Base-by-base conservation (phyloP, 2,329 filamentous ascomycete genomes). In the Hortaea sp. region DNA sequence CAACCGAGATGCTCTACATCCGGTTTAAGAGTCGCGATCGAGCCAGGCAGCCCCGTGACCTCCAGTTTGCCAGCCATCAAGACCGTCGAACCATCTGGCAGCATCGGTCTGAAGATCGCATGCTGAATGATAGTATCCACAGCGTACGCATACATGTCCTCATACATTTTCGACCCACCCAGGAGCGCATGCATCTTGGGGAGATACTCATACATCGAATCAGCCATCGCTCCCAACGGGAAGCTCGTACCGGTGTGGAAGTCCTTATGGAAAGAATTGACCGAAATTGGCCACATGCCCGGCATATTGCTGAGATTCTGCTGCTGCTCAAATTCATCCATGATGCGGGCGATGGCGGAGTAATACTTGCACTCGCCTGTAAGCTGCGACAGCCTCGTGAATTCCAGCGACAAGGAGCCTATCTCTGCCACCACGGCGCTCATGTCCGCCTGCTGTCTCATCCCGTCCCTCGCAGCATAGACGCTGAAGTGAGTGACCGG, bases 1-100 rank as follows among this genome's bases (percentile, higher is more conserved):
- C 78, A 82, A 27, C 67, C 69, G 11, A 81, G 66, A 59, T 82
- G 78, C 45, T 77, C 71, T 28, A 72, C 69, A 52, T 79, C 70
- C 10, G 77, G 70, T 6, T 69, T 63, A 6, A 76, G 62, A 5
- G 44, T 43, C 5, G 43, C 37, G 7, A 28, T 40, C 20, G 20
- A 20, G 20, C 20, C 20, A 20, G 20, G 20, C 20, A 20, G 20
- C 20, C 20, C 20, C 20, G 20, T 20, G 20, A 20, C 20, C 20
- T 13, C 40, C 1, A 63, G 63, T 12, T 63, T 65, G 11, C 72
- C 72, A 10, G 68, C 61, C 27, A 71, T 58, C 5, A 76, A 64
- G 35, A 76, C 64, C 43, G 74, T 68, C 7, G 60, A 59, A 9
- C 70, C 63, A 3, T 67, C 61, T 3, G 67, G 68, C 1, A 63